Percentiles rank a stretch among this genome's conserved stretches.
These are phyloP conservation scores for Geotrichum reessii DNA, from an alignment of 1,139 yeast genomes.

Conservation along the genomic window DNA sequence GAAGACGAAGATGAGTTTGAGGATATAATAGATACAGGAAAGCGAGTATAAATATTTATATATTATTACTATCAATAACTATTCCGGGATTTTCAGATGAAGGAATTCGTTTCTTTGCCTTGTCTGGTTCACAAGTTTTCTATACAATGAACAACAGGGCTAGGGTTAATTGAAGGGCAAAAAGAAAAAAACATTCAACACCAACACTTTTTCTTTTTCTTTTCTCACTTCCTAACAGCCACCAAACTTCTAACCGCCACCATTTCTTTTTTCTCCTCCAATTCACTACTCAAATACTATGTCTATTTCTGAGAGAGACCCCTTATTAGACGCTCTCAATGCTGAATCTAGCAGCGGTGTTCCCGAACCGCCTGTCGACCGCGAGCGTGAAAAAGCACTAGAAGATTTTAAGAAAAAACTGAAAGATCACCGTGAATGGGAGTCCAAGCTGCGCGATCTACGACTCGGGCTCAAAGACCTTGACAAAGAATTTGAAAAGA, in stretches of 20 bases:
- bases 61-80: not conserved
- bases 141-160: not conserved
- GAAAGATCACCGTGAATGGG: conserved; percentile 92
- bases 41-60: not conserved
- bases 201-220: not conserved
- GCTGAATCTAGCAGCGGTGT: conserved; percentile 24
- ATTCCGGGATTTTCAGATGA: no score
- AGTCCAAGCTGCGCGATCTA: conserved; percentile 79
- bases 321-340: conserved; percentile 33
- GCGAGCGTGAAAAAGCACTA: conserved; percentile 76
- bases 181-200: not conserved
- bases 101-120: no score
- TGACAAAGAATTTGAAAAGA: conserved; percentile 80
- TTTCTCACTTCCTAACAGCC: not conserved
- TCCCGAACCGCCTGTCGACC: conserved; percentile 42
- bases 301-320: conserved; percentile 29
- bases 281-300: not conserved
- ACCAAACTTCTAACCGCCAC: not conserved
- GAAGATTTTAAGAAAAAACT: conserved; percentile 77
- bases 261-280: not conserved
- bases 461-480: conserved; percentile 78
- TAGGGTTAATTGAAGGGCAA: not conserved
- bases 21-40: not conserved
- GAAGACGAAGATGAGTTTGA: conserved; percentile 19
- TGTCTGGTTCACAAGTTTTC: not conserved